phyloP scores from a whole-genome alignment of 2,329 filamentous ascomycete genomes.

The Fusarium chlamydosporum region DNA sequence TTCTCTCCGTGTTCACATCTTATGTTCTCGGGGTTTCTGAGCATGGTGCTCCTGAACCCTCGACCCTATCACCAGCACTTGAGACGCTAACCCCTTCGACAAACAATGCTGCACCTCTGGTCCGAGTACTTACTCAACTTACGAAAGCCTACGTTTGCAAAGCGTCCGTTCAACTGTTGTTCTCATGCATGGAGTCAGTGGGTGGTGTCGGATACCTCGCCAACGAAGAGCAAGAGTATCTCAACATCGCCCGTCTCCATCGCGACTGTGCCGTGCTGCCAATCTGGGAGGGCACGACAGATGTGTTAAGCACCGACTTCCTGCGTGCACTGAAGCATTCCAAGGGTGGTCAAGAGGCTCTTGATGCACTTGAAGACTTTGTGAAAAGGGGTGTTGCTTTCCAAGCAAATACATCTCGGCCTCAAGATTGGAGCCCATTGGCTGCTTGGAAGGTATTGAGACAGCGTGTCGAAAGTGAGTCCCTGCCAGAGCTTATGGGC shows the following conservation, averaged over 20 bases:
- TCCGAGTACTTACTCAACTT: constrained; percentile 71
- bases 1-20: constrained; percentile 68
- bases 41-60: constrained; percentile 51
- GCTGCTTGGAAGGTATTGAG: constrained; percentile 60
- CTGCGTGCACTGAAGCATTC: constrained; percentile 64
- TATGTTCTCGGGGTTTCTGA: constrained; percentile 70
- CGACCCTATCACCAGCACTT: constrained; percentile 40
- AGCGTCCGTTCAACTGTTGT: constrained; percentile 63
- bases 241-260: constrained; percentile 76
- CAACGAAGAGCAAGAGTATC: constrained; percentile 72
- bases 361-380: constrained; percentile 62
- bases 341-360: constrained; percentile 54
- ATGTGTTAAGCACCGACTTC: constrained; percentile 72
- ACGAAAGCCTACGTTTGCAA: constrained; percentile 72
- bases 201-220: constrained; percentile 77
- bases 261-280: constrained; percentile 74
- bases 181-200: constrained; percentile 73
- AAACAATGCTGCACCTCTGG: constrained; percentile 58
- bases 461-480: constrained; percentile 53
- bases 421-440: constrained; percentile 51
- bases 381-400: constrained; percentile 50
- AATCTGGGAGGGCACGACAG: constrained; percentile 82
- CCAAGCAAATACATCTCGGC: constrained; percentile 45
- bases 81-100: constrained; percentile 54
- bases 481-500: constrained; percentile 59